phyloP scores from a whole-genome alignment of 192 early-diverging fungal genomes.

The Chytriomyces confervae region DNA sequence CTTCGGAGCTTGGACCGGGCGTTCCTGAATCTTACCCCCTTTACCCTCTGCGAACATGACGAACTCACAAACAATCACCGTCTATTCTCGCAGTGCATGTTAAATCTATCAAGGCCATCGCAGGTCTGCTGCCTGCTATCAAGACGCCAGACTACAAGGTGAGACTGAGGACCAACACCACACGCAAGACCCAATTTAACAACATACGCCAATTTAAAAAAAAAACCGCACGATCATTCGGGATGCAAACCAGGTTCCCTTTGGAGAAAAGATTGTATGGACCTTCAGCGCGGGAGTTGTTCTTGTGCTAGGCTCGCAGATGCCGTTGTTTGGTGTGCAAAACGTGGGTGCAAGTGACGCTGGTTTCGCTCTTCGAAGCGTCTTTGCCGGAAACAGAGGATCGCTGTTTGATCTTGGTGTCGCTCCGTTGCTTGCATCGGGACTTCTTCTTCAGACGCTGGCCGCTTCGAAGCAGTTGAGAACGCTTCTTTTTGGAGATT shows the following conservation, averaged over 20 bases:
- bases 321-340: constrained; percentile 86
- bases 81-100: too few species aligned
- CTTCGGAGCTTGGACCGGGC: too few species aligned
- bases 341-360: constrained; percentile 91
- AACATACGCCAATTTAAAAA: neutral
- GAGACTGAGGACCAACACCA: neutral
- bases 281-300: constrained; percentile 88
- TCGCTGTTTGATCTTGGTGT: constrained; percentile 96
- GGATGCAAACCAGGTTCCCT: constrained; percentile 66
- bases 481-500: constrained; percentile 88
- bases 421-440: constrained; percentile 92
- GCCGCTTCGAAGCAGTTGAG: constrained; percentile 88
- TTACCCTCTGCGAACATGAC: too few species aligned
- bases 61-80: too few species aligned
- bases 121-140: neutral
- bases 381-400: constrained; percentile 91
- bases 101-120: neutral
- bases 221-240: too few species aligned
- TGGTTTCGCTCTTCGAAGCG: constrained; percentile 93
- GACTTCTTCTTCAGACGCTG: constrained; percentile 94
- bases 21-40: too few species aligned
- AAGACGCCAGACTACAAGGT: constrained; percentile 4
- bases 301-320: constrained; percentile 91
- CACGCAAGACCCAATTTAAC: neutral
- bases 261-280: constrained; percentile 92